These are phyloP conservation scores for Rhizopus arrhizus DNA, from an alignment of 371 early-diverging fungal species.

Conservation along the genomic window DNA sequence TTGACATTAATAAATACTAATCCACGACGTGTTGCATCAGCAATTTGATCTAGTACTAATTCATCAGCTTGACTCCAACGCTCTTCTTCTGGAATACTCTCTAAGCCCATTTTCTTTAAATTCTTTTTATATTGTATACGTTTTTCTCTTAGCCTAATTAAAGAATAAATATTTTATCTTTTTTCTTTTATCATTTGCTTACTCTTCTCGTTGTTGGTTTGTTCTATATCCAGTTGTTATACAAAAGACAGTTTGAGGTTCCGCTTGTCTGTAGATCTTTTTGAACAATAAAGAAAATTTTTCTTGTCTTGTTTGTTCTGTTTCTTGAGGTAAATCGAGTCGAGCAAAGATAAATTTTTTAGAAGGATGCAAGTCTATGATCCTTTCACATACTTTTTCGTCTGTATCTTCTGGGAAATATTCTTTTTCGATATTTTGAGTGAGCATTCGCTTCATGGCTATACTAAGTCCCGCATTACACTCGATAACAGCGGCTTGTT, in stretches of 20 bases:
- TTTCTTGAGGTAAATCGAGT: constrained; percentile 19
- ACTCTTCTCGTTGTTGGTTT: constrained; percentile 27
- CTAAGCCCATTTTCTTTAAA: constrained; percentile 21
- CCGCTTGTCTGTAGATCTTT: constrained; percentile 22
- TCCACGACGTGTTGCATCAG: constrained; percentile 29
- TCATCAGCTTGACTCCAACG: constrained; percentile 39
- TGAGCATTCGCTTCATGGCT: constrained; percentile 14
- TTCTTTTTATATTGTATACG: constrained; percentile 28
- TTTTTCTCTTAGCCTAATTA: constrained; percentile 30
- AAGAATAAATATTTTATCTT: not conserved
- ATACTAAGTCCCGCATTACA: constrained; percentile 13
- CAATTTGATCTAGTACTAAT: constrained; percentile 15
- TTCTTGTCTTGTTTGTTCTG: constrained; percentile 14
- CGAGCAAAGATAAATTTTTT: constrained; percentile 22
- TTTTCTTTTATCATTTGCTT: not conserved
- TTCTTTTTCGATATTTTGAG: constrained; percentile 15
- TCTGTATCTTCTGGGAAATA: constrained; percentile 19
- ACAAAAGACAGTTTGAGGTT: constrained; percentile 30
- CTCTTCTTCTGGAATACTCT: constrained; percentile 33
- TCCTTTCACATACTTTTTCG: constrained; percentile 19
- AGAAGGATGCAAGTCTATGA: constrained; percentile 24
- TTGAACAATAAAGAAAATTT: constrained; percentile 15
- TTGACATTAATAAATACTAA: constrained; percentile 31
- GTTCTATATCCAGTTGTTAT: constrained; percentile 31
- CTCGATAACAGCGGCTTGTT: constrained; percentile 24